These are phyloP conservation scores for Populus alba DNA, from an alignment of 345 rosid species.

Conservation along the genomic window DNA sequence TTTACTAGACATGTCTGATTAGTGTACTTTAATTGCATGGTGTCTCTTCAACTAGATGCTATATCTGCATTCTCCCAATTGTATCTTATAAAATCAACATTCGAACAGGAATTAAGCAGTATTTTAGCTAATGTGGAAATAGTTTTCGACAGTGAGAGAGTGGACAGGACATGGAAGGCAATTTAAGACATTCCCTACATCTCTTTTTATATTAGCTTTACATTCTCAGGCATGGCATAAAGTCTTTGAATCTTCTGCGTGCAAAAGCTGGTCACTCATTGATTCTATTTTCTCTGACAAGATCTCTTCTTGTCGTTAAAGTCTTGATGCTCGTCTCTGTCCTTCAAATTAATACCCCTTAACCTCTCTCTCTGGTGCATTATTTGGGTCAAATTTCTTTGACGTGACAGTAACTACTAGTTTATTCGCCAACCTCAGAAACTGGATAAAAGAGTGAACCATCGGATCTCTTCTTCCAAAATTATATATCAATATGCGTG, in stretches of 20 bases:
- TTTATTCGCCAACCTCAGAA: neutral
- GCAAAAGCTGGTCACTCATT: neutral
- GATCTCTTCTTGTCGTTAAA: neutral
- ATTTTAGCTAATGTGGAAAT: neutral
- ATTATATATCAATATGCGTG: too few species aligned
- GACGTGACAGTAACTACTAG: neutral
- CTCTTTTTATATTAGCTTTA: neutral
- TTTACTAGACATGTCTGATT: too few species aligned
- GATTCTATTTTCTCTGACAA: neutral
- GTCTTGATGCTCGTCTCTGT: neutral
- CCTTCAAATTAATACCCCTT: neutral
- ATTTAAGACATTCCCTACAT: neutral
- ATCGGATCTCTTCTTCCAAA: neutral
- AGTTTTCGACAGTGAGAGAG: neutral
- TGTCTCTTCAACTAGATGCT: too few species aligned
- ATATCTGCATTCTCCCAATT: too few species aligned
- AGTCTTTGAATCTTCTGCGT: neutral
- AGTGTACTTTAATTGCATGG: too few species aligned
- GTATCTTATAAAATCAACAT: too few species aligned
- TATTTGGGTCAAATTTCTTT: neutral
- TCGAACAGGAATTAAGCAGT: neutral
- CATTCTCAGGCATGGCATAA: neutral
- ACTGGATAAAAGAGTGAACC: neutral
- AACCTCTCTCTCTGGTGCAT: neutral
- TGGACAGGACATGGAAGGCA: neutral